These are phyloP conservation scores for Crithidia brevicula DNA, from an alignment of 208 protist genomes.

Conservation along the genomic window DNA sequence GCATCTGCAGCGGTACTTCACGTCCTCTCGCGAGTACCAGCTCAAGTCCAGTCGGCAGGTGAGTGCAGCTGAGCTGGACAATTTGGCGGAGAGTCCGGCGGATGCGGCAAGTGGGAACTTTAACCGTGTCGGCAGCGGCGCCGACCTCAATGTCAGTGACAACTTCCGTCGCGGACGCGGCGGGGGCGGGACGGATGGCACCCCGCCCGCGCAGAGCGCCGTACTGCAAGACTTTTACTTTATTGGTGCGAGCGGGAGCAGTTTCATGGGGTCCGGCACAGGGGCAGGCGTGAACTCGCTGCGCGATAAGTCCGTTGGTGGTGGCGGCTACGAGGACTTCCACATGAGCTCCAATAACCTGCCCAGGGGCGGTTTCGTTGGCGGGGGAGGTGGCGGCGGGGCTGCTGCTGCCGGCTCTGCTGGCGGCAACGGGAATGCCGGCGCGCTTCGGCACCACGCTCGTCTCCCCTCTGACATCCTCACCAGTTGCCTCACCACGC, in stretches of 20 bases:
- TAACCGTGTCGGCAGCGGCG: constrained; percentile 27
- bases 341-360: constrained; percentile 4
- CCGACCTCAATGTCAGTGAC: constrained; percentile 22
- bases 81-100: constrained; percentile 9
- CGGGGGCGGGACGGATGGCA: constrained; percentile 24
- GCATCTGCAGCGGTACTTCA: constrained; percentile 60
- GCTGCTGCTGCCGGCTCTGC: not conserved
- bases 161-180: constrained; percentile 17
- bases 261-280: constrained; percentile 6
- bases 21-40: constrained; percentile 49
- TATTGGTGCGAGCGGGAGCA: constrained; percentile 72
- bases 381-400: not conserved
- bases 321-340: constrained; percentile 18
- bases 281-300: not conserved
- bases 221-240: constrained; percentile 83
- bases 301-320: constrained; percentile 13
- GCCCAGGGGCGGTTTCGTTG: not conserved
- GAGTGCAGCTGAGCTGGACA: constrained; percentile 40
- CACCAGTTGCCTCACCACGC: constrained; percentile 99
- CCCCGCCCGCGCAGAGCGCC: constrained; percentile 17
- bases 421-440: constrained; percentile 10
- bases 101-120: constrained; percentile 8
- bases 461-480: constrained; percentile 96
- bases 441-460: constrained; percentile 50
- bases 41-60: constrained; percentile 43